These are phyloP conservation scores for Schizophyllum amplum DNA, from an alignment of 1,284 basidiomycete genomes.

Conservation along the genomic window DNA sequence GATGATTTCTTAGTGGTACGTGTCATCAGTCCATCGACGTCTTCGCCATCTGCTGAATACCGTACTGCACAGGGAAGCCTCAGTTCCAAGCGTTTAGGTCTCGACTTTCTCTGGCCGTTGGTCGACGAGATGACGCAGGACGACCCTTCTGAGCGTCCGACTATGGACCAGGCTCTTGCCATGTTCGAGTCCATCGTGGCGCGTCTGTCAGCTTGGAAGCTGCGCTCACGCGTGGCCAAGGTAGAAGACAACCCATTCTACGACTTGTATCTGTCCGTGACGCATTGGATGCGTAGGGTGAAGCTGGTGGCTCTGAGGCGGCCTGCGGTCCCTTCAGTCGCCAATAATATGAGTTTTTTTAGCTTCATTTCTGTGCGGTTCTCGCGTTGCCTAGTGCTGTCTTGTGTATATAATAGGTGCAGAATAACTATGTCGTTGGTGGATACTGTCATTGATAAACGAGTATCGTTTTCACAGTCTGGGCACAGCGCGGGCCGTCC, in stretches of 20 bases:
- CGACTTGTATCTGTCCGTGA: not conserved
- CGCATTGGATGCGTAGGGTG: not conserved
- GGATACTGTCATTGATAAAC: too few species aligned
- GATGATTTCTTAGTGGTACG: not conserved
- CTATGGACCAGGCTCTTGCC: constrained; percentile 5
- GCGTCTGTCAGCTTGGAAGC: not conserved
- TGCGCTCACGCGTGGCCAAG: not conserved
- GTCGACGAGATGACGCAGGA: constrained; percentile 6
- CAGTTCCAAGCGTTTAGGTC: not conserved
- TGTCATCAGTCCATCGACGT: too few species aligned
- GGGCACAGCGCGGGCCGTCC: too few species aligned
- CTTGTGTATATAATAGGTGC: too few species aligned
- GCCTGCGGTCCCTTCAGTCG: not conserved
- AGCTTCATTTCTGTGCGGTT: too few species aligned
- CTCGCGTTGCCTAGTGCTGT: too few species aligned
- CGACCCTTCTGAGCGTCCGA: constrained; percentile 4
- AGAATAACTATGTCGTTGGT: too few species aligned
- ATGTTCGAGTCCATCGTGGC: not conserved
- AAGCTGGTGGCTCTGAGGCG: not conserved
- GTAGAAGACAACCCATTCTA: not conserved
- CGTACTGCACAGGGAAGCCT: not conserved
- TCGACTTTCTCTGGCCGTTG: constrained; percentile 2
- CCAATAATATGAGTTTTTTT: not conserved
- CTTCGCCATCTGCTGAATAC: too few species aligned
- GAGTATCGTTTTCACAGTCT: too few species aligned